Percentiles rank a stretch among this genome's conserved stretches.
Evolutionary conservation across 2,329 filamentous ascomycete genomes (phyloP).

Genomic region (Saccharata proteae): DNA sequence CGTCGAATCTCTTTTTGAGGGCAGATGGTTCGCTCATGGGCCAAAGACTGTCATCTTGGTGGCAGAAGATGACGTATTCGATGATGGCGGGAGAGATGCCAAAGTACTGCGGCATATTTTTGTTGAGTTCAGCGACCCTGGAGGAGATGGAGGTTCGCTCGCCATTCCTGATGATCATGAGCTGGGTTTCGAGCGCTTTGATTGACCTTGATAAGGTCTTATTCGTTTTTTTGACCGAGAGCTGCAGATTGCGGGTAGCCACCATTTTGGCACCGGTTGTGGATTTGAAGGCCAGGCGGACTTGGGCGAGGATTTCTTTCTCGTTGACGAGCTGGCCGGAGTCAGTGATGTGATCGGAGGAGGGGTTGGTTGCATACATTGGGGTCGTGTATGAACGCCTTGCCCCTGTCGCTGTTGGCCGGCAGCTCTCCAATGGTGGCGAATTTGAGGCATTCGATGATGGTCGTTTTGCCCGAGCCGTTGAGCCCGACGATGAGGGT

Average conservation of each 20-base stretch:
- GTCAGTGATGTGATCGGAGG: constrained; percentile 4
- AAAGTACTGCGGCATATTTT: constrained; percentile 71
- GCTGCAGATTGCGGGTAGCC: constrained; percentile 69
- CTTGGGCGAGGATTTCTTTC: constrained; percentile 79
- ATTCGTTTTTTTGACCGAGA: constrained; percentile 68
- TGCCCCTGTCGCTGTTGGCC: constrained; percentile 74
- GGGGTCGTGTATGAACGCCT: constrained; percentile 95
- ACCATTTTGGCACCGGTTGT: constrained; percentile 72
- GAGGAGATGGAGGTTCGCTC: constrained; percentile 71
- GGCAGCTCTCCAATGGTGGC: constrained; percentile 89
- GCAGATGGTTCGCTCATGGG: constrained; percentile 78
- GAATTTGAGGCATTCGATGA: constrained; percentile 98
- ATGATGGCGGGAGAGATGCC: constrained; percentile 85
- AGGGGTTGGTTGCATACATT: constrained; percentile 41
- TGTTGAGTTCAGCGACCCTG: constrained; percentile 67
- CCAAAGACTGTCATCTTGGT: constrained; percentile 96
- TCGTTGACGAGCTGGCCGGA: constrained; percentile 56
- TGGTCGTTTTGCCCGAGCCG: constrained; percentile 96
- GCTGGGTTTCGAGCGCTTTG: constrained; percentile 73
- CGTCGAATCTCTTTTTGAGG: constrained; percentile 89
- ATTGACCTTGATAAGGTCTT: constrained; percentile 43
- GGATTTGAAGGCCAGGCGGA: constrained; percentile 76
- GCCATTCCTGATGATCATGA: constrained; percentile 65
- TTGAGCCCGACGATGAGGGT: constrained; percentile 97
- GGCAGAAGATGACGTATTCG: constrained; percentile 94